Conservation (phyloP, 345 rosid species). For the Eucalyptus guilfoylei region DNA sequence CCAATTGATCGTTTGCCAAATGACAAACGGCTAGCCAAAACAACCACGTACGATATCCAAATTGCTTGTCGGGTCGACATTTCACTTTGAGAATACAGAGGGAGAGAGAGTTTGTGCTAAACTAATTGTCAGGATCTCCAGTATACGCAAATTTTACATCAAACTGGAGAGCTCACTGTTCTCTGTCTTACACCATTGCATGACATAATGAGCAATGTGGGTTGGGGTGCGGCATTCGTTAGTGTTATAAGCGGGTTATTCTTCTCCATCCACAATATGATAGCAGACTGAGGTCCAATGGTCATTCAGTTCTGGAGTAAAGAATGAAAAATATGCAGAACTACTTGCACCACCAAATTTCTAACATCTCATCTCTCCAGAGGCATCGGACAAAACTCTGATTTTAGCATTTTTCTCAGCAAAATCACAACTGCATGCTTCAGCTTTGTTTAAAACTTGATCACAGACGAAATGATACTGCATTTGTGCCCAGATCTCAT, state of each 20-base stretch:
- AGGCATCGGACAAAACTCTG: background rate
- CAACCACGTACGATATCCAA: background rate
- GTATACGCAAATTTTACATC: background rate
- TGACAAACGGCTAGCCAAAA: background rate
- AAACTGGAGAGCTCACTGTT: background rate
- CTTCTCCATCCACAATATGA: background rate
- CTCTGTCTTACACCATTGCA: background rate
- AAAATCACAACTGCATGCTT: background rate
- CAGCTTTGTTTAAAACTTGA: background rate
- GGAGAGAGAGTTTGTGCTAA: background rate
- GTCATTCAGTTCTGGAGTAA: background rate
- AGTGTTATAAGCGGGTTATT: background rate
- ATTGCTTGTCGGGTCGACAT: background rate
- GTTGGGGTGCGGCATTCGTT: rapidly evolving
- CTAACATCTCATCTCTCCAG: too few relatives aligned
- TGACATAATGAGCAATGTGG: rapidly evolving
- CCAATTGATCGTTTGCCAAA: background rate
- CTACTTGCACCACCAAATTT: background rate
- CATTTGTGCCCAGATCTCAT: background rate
- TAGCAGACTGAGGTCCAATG: background rate
- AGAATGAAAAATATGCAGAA: background rate
- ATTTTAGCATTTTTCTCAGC: background rate
- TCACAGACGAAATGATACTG: background rate
- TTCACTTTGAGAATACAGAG: background rate
- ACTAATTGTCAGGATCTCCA: background rate